phyloP scores from a whole-genome alignment of 768 basidiomycete species.

The Clitopilus hobsonii region DNA sequence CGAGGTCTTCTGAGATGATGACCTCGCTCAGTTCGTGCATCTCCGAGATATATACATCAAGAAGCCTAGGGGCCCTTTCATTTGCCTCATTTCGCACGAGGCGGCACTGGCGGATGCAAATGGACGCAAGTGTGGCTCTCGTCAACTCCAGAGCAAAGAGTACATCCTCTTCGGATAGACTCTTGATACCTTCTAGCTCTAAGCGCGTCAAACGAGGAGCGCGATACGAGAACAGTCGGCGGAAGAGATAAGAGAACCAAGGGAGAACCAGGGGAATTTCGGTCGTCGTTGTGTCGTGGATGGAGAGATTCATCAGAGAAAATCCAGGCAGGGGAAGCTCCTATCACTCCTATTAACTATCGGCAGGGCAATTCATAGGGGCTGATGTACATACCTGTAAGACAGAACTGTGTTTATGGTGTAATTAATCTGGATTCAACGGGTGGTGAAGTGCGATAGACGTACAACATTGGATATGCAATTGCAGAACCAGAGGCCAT shows the following conservation, averaged over 20 bases:
- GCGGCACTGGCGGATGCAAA: not conserved
- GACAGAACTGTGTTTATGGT: too few relatives aligned
- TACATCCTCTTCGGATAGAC: not conserved
- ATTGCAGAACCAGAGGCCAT: too few relatives aligned
- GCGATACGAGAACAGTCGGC: not conserved
- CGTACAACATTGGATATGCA: too few relatives aligned
- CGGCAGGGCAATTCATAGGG: too few relatives aligned
- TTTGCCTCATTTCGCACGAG: not conserved
- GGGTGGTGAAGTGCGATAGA: too few relatives aligned
- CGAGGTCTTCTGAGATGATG: not conserved
- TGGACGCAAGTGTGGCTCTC: not conserved
- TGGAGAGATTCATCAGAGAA: too few relatives aligned
- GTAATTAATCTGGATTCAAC: too few relatives aligned
- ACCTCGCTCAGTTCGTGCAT: not conserved
- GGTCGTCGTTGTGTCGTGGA: too few relatives aligned
- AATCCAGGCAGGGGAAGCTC: too few relatives aligned
- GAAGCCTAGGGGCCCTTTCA: not conserved
- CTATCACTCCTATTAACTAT: too few relatives aligned
- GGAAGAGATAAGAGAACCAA: not conserved
- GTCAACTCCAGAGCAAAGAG: not conserved
- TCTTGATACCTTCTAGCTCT: not conserved
- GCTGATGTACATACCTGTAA: too few relatives aligned
- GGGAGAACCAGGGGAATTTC: not conserved
- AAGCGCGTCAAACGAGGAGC: not conserved
- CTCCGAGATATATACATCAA: not conserved